Conservation (phyloP, 257 asterid genomes). For the Leonotis leonurus region DNA sequence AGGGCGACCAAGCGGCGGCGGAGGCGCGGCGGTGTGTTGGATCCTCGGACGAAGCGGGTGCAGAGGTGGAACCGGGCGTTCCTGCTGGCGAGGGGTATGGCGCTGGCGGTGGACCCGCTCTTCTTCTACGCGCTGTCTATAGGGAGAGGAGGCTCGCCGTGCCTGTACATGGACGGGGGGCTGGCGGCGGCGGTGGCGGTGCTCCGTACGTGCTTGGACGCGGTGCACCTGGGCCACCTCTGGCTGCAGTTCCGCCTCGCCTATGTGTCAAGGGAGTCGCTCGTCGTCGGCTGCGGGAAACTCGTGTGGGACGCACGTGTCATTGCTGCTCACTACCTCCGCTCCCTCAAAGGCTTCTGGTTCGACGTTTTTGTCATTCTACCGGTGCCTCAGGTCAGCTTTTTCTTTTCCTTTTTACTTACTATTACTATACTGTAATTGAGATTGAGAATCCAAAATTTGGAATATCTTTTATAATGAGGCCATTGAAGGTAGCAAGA, state of each 20-base stretch:
- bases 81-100: conserved; percentile 87
- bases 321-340: conserved; percentile 62
- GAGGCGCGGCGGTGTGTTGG: conserved; percentile 33
- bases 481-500: too few relatives aligned
- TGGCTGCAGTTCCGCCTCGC: conserved; percentile 95
- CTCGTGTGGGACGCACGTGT: conserved; percentile 95
- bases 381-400: conserved; percentile 84
- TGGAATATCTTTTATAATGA: too few relatives aligned
- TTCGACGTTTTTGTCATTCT: conserved; percentile 87
- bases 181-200: conserved; percentile 67
- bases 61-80: conserved; percentile 83
- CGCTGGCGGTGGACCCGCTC: conserved; percentile 82
- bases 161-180: conserved; percentile 81
- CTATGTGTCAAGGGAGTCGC: conserved; percentile 84
- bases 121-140: conserved; percentile 88
- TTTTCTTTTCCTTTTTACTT: neutral
- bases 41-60: conserved; percentile 81
- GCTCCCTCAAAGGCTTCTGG: conserved; percentile 82
- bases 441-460: too few relatives aligned
- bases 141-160: conserved; percentile 79
- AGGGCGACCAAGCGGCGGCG: conserved; percentile 19
- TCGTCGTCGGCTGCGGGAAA: conserved; percentile 95
- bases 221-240: conserved; percentile 70
- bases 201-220: conserved; percentile 73
- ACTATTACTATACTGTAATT: neutral